Evolutionary conservation across 2,329 filamentous ascomycete species (phyloP), one percentile per base, ranked within the genome.

Genomic region (Fusarium coffeatum): DNA sequence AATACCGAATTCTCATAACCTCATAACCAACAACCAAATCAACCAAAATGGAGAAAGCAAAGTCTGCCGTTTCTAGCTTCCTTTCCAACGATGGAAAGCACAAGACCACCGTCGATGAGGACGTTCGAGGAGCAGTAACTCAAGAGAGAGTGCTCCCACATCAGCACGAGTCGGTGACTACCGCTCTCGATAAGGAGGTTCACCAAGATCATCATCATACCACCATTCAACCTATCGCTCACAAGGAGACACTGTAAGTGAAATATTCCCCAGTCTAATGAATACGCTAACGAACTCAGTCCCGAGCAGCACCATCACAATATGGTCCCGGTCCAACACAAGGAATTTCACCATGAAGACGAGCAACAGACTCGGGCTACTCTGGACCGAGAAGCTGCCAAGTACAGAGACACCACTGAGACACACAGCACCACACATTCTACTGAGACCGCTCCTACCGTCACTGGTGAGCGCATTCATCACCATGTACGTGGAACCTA

Each of bases 151-250:
- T n/a, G n/a, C n/a, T n/a, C n/a, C n/a, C n/a, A n/a, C n/a, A n/a
- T n/a, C n/a, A n/a, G 42, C 89, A 91, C 58, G 88, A 92, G 74
- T 80, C 89, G n/a, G 72, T 87, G 12, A 84, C 82, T 22, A 90
- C 87, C 3, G 90, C 88, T 9, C 78, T 92, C 27, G 89, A 93
- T 76, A 87, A 86, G 71, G 90, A 93, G 72, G 82, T 92, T 6
- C 90, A 93, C 76, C 90, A 92, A 76, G 88, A 92, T 63, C 90
- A 93, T 73, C 88, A 92, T 77, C 89, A 93, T 77, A 91, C 89
- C 48, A 89, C 88, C 0, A 81, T 92, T 2, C 90, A 93, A 79
- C 90, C 90, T 0, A 80, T 93, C 25, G 46, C 71, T 15, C 62
- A 68, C 18, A 74, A 74, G 34, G 79, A 82, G 55, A 72, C 62